A percentile compares a stretch with the other conserved stretches of the same genome.
Conservation (phyloP, 495 filamentous ascomycete species). For the Pyrenula aspistea region DNA sequence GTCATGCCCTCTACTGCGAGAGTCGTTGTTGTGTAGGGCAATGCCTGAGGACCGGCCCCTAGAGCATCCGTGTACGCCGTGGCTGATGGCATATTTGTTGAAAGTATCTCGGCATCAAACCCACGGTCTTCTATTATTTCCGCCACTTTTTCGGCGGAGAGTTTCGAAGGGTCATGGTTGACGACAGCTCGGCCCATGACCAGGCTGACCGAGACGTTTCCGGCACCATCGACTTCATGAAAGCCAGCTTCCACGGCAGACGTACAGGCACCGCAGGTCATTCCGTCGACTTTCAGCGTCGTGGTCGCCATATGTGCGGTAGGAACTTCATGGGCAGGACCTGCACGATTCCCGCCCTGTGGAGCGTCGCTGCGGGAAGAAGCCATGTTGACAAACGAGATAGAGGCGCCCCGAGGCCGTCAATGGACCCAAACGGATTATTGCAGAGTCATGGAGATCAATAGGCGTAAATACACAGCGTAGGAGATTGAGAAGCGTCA, state of each 20-base stretch:
- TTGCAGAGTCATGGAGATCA: background rate
- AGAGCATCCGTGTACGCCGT: conserved; percentile 1
- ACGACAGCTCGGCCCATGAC: conserved; percentile 88
- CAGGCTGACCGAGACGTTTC: conserved; percentile 77
- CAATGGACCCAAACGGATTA: background rate
- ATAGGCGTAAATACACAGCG: background rate
- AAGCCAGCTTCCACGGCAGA: conserved; percentile 80
- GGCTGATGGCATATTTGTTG: conserved; percentile 54
- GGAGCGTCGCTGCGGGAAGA: background rate
- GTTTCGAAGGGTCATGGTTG: conserved; percentile 66
- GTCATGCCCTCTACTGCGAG: conserved; percentile 95
- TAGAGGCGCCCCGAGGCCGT: background rate
- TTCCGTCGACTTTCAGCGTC: conserved; percentile 76
- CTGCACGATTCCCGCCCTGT: conserved; percentile 4
- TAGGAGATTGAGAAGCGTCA: background rate
- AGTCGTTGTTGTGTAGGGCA: conserved; percentile 53
- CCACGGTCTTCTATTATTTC: conserved; percentile 89
- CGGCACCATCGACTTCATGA: conserved; percentile 63
- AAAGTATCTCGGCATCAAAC: conserved; percentile 86
- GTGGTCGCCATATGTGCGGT: conserved; percentile 72
- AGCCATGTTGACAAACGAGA: background rate
- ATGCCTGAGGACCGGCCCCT: background rate
- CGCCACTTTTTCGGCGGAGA: conserved; percentile 60
- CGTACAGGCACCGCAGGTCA: conserved; percentile 92
- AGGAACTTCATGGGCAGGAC: conserved; percentile 5